Evolutionary conservation across 805 yeast species (phyloP).

Genomic region (Komagataella pseudopastoris): DNA sequence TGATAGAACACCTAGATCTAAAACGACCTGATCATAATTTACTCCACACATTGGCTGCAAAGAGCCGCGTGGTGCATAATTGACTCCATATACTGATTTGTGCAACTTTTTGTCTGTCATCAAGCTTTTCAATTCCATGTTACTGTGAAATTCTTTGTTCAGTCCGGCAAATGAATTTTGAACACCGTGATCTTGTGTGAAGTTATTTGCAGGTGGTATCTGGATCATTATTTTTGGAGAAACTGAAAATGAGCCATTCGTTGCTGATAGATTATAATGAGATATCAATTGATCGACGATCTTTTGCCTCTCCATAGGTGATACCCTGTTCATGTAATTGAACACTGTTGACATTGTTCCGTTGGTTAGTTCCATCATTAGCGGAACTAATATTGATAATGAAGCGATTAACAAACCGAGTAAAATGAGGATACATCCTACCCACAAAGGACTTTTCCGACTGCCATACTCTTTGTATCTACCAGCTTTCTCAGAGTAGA

Average conservation of each 20-base stretch:
- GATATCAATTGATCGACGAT: neutral
- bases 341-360: neutral
- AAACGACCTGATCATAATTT: slow-evolving; percentile 29
- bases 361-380: neutral
- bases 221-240: neutral
- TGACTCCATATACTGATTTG: slow-evolving; percentile 39
- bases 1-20: slow-evolving; percentile 45
- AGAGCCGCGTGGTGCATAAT: slow-evolving; percentile 39
- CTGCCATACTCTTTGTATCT: neutral
- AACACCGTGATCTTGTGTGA: neutral
- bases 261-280: neutral
- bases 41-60: slow-evolving; percentile 38
- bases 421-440: neutral
- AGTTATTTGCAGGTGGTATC: neutral
- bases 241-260: neutral
- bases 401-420: neutral
- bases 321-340: neutral
- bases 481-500: neutral
- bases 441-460: neutral
- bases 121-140: slow-evolving; percentile 20
- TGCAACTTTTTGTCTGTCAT: slow-evolving; percentile 20
- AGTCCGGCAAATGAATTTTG: slow-evolving; percentile 17
- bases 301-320: neutral
- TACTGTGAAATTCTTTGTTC: slow-evolving; percentile 17
- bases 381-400: neutral